Evolutionary conservation across 2,329 filamentous ascomycete genomes (phyloP), one percentile per base, ranked within the genome.

Genomic region (Aciculosporium take): DNA sequence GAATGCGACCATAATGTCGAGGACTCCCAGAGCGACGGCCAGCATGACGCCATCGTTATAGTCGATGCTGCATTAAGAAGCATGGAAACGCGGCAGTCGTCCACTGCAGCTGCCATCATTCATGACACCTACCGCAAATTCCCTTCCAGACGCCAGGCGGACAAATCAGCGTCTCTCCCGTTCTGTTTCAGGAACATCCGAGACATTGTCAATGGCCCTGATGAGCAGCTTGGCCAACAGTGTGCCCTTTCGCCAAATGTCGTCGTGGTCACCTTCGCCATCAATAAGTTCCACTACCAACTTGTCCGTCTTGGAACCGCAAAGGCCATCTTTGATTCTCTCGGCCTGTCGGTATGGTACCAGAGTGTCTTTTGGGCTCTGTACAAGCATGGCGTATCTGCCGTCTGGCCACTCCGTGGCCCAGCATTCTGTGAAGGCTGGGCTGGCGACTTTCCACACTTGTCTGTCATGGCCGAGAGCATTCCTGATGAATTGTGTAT

Each of bases 381-480:
- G 46, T 13, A 48, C 44, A 17, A 48, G 28, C 20, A 44, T 17
- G 7, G 41, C 44, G 17, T 23, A 29, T 34, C 33, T 43, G 27
- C 41, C 46, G 20, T 35, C 44, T 6, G 44, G 42, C 46, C 46
- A 48, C 20, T 46, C 40, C 10, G 13, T 21, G 3, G 38, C 41
- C 44, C 44, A 46, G 29, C 37, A 21, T 15, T 38, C 20, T 7
- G 46, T 34, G 17, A 36, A 40, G 2, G 57, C 56, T 0, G 69
- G 68, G 40, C 65, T 69, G 3, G 57, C 62, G 3, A 47, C 46
- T 23, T 54, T 51, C 68, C 67, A 72, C 3, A 52, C 47, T 7
- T 43, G 48, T 45, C 47, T 50, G 13, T 65, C 57, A 1, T 50
- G 39, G 0, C 70, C 68, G 54, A 75, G 74, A 1, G 71, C 69